phyloP scores from a whole-genome alignment of 2,329 filamentous ascomycete species.

The Aspergillus ochraceoroseus region DNA sequence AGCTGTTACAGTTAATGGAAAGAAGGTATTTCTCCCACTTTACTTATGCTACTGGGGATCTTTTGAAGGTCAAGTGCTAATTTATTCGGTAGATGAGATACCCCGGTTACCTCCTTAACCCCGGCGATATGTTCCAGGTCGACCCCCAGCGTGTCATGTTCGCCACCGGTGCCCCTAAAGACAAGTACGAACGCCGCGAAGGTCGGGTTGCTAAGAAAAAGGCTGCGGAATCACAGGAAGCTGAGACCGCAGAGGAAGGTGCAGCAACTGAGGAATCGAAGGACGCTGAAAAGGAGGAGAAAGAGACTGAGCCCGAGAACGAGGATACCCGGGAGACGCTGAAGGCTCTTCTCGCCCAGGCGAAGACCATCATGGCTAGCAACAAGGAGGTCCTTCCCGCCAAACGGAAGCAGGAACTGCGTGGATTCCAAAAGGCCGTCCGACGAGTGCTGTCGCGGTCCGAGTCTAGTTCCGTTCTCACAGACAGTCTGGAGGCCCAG shows the following conservation, averaged over 20 bases:
- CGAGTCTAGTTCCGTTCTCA: conserved; percentile 41
- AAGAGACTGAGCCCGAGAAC: conserved; percentile 36
- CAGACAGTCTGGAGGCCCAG: conserved; percentile 51
- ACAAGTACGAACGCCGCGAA: conserved; percentile 40
- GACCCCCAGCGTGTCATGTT: conserved; percentile 82
- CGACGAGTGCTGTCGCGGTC: conserved; percentile 59
- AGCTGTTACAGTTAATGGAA: conserved; percentile 90
- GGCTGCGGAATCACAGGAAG: conserved; percentile 22
- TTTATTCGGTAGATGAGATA: conserved; percentile 68
- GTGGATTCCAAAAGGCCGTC: conserved; percentile 63
- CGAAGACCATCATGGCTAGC: conserved; percentile 56
- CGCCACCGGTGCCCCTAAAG: conserved; percentile 73
- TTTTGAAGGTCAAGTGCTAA: conserved; percentile 7
- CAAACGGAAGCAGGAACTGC: conserved; percentile 70
- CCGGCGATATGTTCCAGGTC: conserved; percentile 97
- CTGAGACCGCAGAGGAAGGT: conserved; percentile 26
- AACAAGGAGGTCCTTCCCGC: conserved; percentile 54
- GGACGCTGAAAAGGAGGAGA: conserved; percentile 27
- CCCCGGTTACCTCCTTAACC: conserved; percentile 89
- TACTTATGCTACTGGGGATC: not conserved
- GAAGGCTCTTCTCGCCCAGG: conserved; percentile 52
- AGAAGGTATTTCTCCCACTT: conserved; percentile 61
- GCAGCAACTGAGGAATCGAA: conserved; percentile 27
- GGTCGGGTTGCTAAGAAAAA: conserved; percentile 29
- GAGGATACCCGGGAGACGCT: conserved; percentile 48